A percentile compares a stretch with the other conserved stretches of the same genome.
These are phyloP conservation scores for Apiospora marii DNA, from an alignment of 2,329 filamentous ascomycete genomes.

Conservation along the genomic window DNA sequence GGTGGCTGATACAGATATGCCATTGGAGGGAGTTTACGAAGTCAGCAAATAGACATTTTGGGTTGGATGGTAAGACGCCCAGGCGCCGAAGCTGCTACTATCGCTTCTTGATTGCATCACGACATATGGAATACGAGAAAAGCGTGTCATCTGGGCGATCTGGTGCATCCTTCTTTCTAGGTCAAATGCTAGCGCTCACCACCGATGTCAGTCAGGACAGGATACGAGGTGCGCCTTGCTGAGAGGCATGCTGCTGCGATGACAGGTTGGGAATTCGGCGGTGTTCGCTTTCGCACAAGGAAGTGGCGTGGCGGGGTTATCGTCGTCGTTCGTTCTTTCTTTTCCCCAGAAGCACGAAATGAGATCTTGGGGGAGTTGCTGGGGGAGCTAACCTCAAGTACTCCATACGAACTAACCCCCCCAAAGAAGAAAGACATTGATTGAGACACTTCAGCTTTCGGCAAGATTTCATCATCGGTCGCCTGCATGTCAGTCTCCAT, in stretches of 20 bases:
- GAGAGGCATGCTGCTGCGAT: background rate
- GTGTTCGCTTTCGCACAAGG: background rate
- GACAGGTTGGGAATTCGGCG: background rate
- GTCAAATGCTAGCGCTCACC: background rate
- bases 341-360: background rate
- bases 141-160: background rate
- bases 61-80: background rate
- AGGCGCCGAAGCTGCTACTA: background rate
- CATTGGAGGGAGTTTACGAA: background rate
- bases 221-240: background rate
- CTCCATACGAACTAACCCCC: background rate
- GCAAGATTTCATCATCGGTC: slow-evolving; percentile 13
- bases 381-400: background rate
- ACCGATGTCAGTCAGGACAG: background rate
- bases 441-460: slow-evolving; percentile 14
- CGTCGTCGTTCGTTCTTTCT: background rate
- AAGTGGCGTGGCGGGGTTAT: background rate
- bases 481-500: background rate
- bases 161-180: background rate
- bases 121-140: slow-evolving; percentile 18
- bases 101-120: background rate
- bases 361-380: background rate
- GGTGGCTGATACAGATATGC: background rate
- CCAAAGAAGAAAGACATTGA: background rate
- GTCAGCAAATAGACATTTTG: background rate